Evolutionary conservation across 805 yeast species (phyloP).

Genomic region (Metschnikowia lunata): DNA sequence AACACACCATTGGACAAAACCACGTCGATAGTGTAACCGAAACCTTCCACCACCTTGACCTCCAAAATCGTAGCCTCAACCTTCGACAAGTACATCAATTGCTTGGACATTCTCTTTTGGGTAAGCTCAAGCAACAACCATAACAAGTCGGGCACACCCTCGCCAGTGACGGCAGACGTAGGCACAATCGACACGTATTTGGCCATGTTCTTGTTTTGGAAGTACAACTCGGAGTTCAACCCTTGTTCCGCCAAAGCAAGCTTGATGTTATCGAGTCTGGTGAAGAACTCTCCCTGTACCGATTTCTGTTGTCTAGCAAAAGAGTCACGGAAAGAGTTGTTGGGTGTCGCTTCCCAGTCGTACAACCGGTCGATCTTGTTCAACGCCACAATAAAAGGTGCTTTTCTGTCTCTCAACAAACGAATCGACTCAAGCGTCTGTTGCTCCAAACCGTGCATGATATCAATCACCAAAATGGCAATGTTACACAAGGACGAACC

Average conservation of each 20-base stretch:
- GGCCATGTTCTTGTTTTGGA: constrained; percentile 89
- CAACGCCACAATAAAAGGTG: constrained; percentile 95
- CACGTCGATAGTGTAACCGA: constrained; percentile 98
- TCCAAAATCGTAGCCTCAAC: constrained; percentile 95
- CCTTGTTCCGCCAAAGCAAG: constrained; percentile 96
- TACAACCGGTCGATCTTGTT: constrained; percentile 97
- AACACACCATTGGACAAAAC: constrained; percentile 94
- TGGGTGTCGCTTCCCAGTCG: constrained; percentile 88
- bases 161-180: constrained; percentile 98
- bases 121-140: constrained; percentile 94
- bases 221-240: constrained; percentile 93
- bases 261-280: constrained; percentile 78
- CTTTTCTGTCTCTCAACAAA: constrained; percentile 91
- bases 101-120: constrained; percentile 98
- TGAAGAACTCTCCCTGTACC: constrained; percentile 90
- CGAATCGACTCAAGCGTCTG: constrained; percentile 94
- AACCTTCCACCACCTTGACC: constrained; percentile 97
- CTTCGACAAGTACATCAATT: constrained; percentile 89
- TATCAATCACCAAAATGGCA: constrained; percentile 96
- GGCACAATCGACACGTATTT: constrained; percentile 96
- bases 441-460: constrained; percentile 98
- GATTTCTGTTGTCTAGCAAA: constrained; percentile 74
- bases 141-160: constrained; percentile 98
- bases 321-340: constrained; percentile 95
- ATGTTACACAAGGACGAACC: constrained; percentile 99